Conservation (phyloP, 805 yeast species). For the Pichia nanzhaoensis region DNA sequence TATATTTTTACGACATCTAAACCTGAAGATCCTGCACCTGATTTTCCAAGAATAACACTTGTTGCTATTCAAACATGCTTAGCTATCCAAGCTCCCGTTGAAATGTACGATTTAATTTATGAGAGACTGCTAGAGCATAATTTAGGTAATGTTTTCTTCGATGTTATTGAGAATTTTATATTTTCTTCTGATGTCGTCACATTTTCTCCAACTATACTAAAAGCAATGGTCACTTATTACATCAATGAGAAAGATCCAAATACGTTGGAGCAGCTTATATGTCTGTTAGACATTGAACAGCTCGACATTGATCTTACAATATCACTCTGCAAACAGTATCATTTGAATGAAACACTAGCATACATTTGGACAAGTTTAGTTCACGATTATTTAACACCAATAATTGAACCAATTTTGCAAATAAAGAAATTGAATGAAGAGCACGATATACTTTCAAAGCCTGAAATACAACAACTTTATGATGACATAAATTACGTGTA, state of each 20-base stretch:
- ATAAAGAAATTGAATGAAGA: slow-evolving; percentile 18
- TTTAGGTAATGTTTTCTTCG: slow-evolving; percentile 39
- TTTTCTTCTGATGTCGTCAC: slow-evolving; percentile 37
- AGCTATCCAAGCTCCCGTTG: slow-evolving; percentile 29
- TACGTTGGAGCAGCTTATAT: slow-evolving; percentile 58
- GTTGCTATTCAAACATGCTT: slow-evolving; percentile 37
- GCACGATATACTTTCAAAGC: slow-evolving; percentile 7
- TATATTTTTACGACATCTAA: slow-evolving; percentile 34
- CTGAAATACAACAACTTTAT: slow-evolving; percentile 8
- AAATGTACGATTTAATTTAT: slow-evolving; percentile 38
- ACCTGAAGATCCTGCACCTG: slow-evolving; percentile 10
- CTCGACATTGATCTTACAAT: slow-evolving; percentile 77
- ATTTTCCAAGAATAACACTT: slow-evolving; percentile 16
- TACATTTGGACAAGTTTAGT: slow-evolving; percentile 69
- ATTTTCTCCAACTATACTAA: slow-evolving; percentile 60
- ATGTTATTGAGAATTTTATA: slow-evolving; percentile 46
- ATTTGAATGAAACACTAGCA: slow-evolving; percentile 54
- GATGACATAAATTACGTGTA: slow-evolving; percentile 34
- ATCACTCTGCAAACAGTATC: slow-evolving; percentile 47
- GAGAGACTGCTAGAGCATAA: slow-evolving; percentile 36
- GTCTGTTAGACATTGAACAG: slow-evolving; percentile 57
- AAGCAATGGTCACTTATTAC: slow-evolving; percentile 51
- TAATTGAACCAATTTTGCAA: slow-evolving; percentile 48
- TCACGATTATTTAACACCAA: slow-evolving; percentile 65
- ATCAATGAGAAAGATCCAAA: slow-evolving; percentile 36